Evolutionary conservation across 441 rosid genomes (phyloP).

Genomic region (Hura crepitans): DNA sequence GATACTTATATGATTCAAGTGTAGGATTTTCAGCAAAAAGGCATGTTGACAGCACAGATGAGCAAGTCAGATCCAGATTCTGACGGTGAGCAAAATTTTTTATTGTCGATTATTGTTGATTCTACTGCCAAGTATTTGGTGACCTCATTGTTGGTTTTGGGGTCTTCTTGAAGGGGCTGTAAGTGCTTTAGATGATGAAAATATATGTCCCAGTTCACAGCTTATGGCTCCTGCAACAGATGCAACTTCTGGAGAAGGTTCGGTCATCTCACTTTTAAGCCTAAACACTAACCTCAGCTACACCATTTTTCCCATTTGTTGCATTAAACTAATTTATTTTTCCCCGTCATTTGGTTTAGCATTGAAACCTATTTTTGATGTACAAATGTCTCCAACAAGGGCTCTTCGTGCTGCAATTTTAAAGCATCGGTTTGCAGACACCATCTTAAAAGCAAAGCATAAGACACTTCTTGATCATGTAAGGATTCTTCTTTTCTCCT

Average conservation of each 20-base stretch:
- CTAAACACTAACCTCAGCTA: not conserved
- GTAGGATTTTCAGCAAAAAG: conserved; percentile 45
- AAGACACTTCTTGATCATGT: conserved; percentile 57
- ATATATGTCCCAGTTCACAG: conserved; percentile 44
- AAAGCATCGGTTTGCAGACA: conserved; percentile 74
- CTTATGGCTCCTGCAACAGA: conserved; percentile 32
- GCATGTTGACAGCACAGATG: conserved; percentile 35
- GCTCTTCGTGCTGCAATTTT: conserved; percentile 77
- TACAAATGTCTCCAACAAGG: conserved; percentile 59
- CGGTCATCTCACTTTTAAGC: conserved; percentile 16
- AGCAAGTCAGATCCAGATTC: conserved; percentile 63
- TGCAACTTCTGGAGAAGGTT: conserved; percentile 49
- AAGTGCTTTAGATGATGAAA: conserved; percentile 57
- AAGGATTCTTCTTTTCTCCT: conserved; percentile 8
- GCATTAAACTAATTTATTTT: not conserved
- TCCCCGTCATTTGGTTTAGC: conserved; percentile 33
- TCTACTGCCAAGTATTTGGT: conserved; percentile 16
- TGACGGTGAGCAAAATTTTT: conserved; percentile 52
- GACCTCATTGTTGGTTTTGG: conserved; percentile 29
- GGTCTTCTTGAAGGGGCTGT: conserved; percentile 51
- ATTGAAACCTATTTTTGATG: conserved; percentile 37
- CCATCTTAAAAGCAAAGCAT: conserved; percentile 66
- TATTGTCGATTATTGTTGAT: conserved; percentile 21
- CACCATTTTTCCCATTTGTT: not conserved
- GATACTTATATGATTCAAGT: conserved; percentile 18